Base-by-base conservation (phyloP, 83 land plant genomes). In the Picea mariana region DNA sequence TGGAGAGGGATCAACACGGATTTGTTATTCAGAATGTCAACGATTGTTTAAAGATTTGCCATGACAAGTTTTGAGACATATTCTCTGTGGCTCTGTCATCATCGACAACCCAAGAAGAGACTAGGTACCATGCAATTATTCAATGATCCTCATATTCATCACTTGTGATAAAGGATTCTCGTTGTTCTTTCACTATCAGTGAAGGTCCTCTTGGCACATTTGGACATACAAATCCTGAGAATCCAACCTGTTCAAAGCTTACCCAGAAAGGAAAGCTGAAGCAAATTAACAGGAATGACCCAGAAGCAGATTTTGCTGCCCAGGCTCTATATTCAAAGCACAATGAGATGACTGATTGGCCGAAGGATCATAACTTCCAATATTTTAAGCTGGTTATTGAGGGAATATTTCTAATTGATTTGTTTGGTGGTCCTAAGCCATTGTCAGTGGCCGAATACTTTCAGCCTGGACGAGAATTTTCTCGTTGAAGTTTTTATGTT, bases 171-270 rank as follows among this genome's bases (percentile, higher is more conserved):
- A 83, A 81, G 18, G 96, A 95, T 79, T 83, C 83, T 49, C 87
- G 95, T 75, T 83, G 94, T 79, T 95, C 99, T 58, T 77, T 97
- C 24, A 81, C 99, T 2, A 24, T 95, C 21, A 97, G 98, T 75
- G 99, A 95, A 83, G 83, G 86, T 75, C 88, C 98, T 17, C 65
- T 97, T 79, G 98, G 99, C 66, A 91, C 98, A 82, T 97, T 98
- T 82, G 93, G 94, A 18, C 77, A 86, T 60, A 87, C 12, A 71
- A 95, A 97, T 81, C 91, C 90, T 8, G 94, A 95, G 81, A 91
- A 93, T 79, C 99, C 99, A n/a, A 88, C 90, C 76, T 95, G 99
- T 84, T 85, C 99, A 40, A 96, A 95, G 83, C 82, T 97, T 75
- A 97, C 98, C 64, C 92, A 95, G 42, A 84, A 91, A 63, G 99